Evolutionary conservation across 108 stramenopile genomes (phyloP), one percentile per base, ranked within the genome.

Genomic region (Tribonema minus): DNA sequence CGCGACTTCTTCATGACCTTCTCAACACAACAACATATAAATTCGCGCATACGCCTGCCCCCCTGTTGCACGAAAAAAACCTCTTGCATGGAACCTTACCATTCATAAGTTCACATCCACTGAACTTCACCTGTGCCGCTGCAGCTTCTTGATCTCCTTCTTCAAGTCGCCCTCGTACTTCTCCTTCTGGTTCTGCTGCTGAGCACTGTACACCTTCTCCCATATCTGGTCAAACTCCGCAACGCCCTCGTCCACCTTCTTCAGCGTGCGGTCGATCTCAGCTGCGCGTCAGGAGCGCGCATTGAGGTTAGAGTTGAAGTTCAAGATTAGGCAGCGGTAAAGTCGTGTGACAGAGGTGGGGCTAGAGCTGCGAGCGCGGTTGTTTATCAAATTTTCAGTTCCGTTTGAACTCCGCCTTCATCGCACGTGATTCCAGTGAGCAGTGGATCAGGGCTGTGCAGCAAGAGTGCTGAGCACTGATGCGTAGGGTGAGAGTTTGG

Each of bases 111-210:
- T 9, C 6, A 40, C 39, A 9, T 40, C 39, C 9, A 9, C 4
- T 40, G 39, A 40, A 40, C 6, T 92, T n/a, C n/a, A n/a, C n/a
- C n/a, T n/a, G n/a, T n/a, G n/a, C n/a, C n/a, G 89, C 88, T 99
- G 98, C 31, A 99, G 88, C 78, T 98, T 98, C 85, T 98, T 98
- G 72, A 99, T 97, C 88, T 98, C 98, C 79, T 98, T 98, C 81
- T 99, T 99, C 70, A 99, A 88, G 81, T 98, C 97, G 62, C 88
- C 87, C 84, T 99, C 96, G 72, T 95, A 95, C 88, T 97, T 97
- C 82, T 97, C 97, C 71, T 97, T 96, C 81, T 95, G 95, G 74
- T 91, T 93, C 78, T 97, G 96, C 76, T 94, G 90, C 64, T 91
- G 92, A 12, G 96, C 95, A 2, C 88, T 81, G 83, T 97, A 96